A percentile compares a stretch with the other conserved stretches of the same genome.
These are phyloP conservation scores for Colletotrichum karsti DNA, from an alignment of 2,329 filamentous ascomycete species.

Conservation along the genomic window DNA sequence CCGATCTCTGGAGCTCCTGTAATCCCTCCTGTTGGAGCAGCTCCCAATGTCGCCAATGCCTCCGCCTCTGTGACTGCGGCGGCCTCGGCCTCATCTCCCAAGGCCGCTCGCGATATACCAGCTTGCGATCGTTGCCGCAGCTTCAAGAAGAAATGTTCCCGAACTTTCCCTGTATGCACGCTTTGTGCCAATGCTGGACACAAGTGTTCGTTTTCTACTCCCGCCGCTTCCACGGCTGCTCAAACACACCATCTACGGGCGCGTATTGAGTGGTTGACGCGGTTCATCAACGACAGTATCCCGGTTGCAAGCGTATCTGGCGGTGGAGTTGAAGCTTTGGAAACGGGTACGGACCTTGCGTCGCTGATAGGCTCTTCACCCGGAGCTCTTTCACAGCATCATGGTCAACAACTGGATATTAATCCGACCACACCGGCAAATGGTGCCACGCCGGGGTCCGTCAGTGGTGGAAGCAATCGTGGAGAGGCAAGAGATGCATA, in stretches of 20 bases:
- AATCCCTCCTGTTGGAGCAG: not conserved
- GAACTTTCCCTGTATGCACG: constrained; percentile 48
- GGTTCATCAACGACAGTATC: constrained; percentile 43
- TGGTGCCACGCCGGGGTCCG: constrained; percentile 18
- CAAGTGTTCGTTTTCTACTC: constrained; percentile 45
- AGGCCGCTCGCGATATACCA: constrained; percentile 35
- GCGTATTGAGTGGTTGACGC: constrained; percentile 50
- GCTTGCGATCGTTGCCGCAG: constrained; percentile 53
- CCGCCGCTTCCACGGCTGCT: constrained; percentile 38
- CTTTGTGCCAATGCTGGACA: constrained; percentile 48
- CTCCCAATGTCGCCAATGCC: constrained; percentile 30
- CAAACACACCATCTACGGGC: constrained; percentile 46
- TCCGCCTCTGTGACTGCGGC: constrained; percentile 37
- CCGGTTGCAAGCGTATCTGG: constrained; percentile 35
- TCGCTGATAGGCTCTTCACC: constrained; percentile 21
- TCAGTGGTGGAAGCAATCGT: constrained; percentile 12
- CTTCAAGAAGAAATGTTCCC: constrained; percentile 56
- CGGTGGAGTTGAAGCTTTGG: constrained; percentile 44
- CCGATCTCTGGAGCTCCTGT: not conserved
- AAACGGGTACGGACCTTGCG: constrained; percentile 44
- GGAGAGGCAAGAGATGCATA: constrained; percentile 1
- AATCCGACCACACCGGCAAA: constrained; percentile 10
- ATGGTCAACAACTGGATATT: not conserved
- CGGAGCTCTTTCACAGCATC: not conserved
- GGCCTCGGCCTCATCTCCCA: constrained; percentile 30